Base-by-base conservation (phyloP, 2,329 filamentous ascomycete species). In the Sordariomycetes sp. region DNA sequence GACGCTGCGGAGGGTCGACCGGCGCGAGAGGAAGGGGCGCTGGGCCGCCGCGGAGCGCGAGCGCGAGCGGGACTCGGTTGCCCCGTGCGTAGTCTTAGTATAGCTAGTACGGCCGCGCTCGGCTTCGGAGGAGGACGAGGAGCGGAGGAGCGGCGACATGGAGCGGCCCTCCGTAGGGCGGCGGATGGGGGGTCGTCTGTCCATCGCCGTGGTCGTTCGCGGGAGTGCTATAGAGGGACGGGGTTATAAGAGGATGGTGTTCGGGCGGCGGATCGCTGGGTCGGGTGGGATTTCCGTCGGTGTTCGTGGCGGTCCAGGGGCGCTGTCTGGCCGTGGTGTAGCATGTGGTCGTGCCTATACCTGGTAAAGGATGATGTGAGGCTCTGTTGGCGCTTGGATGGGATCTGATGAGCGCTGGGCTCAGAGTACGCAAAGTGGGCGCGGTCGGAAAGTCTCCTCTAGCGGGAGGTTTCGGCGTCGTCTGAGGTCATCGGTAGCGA, bases 1-100 rank as follows among this genome's bases (percentile, higher is more conserved):
- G 65, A 83, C 80, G 68, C 90, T 91, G 66, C 88, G 85, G 73
- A 96, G 85, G 14, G 87, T 87, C 50, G 85, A 87, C 59, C 82
- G 77, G 59, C 83, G 57, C 3, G 57, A 54, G 51, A 58, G 52
- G 51, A 54, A 54, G 24, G 56, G 55, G 60, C 48, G 50, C 2
- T 48, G 22, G n/a, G 8, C 24, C n/a, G 53, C 12, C 34, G 40
- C 7, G 8, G 40, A n/a, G 40, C 40, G 16, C 2, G 40, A 16
- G 40, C 16, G n/a, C 16, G 10, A n/a, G 16, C 24, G 20, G 55
- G 40, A 22, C n/a, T 48, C 25, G 25, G 40, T 32, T 40, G 43
- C 51, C 18, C 25, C 12, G 32, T 18, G 46, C 12, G 20, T 48
- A 28, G 46, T 48, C 20, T 34, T 52, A 7, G 46, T n/a, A 24